A percentile compares a stretch with the other conserved stretches of the same genome.
These are phyloP conservation scores for Gypsophila paniculata DNA, from an alignment of 179 eudicot species.

Conservation along the genomic window DNA sequence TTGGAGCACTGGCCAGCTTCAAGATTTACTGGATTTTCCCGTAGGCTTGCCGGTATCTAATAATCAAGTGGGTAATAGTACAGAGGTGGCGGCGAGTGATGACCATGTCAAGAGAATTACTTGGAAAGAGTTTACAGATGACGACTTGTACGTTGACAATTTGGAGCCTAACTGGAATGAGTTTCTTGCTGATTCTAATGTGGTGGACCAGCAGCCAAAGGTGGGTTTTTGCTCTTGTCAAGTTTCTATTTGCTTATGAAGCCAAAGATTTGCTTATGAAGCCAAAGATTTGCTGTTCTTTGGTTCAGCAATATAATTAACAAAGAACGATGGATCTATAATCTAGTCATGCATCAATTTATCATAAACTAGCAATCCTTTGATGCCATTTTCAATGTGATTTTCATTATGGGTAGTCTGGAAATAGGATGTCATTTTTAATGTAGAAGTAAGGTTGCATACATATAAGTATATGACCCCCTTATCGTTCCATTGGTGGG, in stretches of 20 bases:
- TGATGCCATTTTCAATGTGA: not conserved
- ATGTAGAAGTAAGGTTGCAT: not conserved
- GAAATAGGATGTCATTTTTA: not conserved
- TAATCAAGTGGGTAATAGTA: constrained; percentile 34
- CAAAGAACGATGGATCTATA: too few species aligned
- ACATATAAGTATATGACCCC: not conserved
- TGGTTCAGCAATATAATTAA: too few species aligned
- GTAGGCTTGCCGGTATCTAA: constrained; percentile 32
- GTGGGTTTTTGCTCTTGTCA: constrained; percentile 24
- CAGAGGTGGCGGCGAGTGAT: constrained; percentile 31
- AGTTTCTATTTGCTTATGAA: not conserved
- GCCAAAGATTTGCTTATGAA: too few species aligned
- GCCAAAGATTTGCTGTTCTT: too few species aligned
- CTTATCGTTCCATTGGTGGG: not conserved
- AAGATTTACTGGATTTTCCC: constrained; percentile 46
- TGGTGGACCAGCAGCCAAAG: constrained; percentile 37
- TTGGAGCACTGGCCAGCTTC: constrained; percentile 49
- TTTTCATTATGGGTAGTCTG: not conserved
- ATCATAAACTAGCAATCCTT: too few species aligned
- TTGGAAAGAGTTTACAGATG: constrained; percentile 47
- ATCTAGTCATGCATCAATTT: too few species aligned
- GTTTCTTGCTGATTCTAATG: constrained; percentile 39
- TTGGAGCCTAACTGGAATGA: constrained; percentile 50
- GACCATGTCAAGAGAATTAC: constrained; percentile 37
- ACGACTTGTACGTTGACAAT: constrained; percentile 37